A percentile compares a stretch with the other conserved stretches of the same genome.
phyloP scores from a whole-genome alignment of 1,139 yeast genomes.

The Nakaseomyces uthaithaninus region DNA sequence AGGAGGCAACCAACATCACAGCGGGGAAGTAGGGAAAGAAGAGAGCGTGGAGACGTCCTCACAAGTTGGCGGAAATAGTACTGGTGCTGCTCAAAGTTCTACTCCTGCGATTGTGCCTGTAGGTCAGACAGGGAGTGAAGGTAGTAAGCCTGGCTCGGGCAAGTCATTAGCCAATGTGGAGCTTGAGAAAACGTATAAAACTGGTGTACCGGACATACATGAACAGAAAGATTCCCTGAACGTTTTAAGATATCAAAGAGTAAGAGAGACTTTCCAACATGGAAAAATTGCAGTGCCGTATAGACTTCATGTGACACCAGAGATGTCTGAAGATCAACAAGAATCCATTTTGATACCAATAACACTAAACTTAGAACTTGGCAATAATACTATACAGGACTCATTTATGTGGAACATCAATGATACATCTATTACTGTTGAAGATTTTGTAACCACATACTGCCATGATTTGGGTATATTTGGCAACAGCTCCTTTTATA shows the following conservation, averaged over 20 bases:
- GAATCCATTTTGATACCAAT: slow-evolving; percentile 61
- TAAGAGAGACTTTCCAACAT: slow-evolving; percentile 30
- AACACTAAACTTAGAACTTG: slow-evolving; percentile 63
- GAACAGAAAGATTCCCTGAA: slow-evolving; percentile 28
- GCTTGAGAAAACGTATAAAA: slow-evolving; percentile 15
- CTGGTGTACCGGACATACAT: slow-evolving; percentile 29
- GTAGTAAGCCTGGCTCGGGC: background rate
- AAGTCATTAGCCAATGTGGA: background rate
- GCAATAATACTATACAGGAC: slow-evolving; percentile 60
- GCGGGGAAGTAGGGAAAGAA: slow-evolving; percentile 17
- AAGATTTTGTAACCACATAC: slow-evolving; percentile 69
- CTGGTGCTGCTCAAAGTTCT: background rate
- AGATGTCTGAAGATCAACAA: slow-evolving; percentile 15
- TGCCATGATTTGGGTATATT: slow-evolving; percentile 82
- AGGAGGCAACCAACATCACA: slow-evolving; percentile 17
- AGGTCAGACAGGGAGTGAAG: background rate
- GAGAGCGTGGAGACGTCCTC: background rate
- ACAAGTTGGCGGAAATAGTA: slow-evolving; percentile 9
- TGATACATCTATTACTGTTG: slow-evolving; percentile 74
- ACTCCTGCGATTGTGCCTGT: background rate
- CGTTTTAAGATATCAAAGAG: slow-evolving; percentile 28
- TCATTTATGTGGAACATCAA: slow-evolving; percentile 84
- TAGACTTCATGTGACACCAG: slow-evolving; percentile 20
- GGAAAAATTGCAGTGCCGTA: slow-evolving; percentile 30
- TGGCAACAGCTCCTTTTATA: slow-evolving; percentile 42